Percentiles rank a stretch among this genome's conserved stretches.
phyloP scores from a whole-genome alignment of 495 filamentous ascomycete genomes.

The Lophium mytilinum region DNA sequence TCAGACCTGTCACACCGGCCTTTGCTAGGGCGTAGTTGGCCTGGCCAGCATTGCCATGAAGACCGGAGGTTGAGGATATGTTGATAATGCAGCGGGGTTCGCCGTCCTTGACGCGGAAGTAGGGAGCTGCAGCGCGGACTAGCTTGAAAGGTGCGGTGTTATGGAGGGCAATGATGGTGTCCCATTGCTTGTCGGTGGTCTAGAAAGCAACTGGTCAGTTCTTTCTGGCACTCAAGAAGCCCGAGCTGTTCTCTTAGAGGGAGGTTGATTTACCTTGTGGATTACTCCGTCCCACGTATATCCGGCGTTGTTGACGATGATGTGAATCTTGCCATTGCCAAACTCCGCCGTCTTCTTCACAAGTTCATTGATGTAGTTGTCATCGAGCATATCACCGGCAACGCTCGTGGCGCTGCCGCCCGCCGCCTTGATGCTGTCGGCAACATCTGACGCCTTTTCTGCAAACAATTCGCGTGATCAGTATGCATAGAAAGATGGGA shows the following conservation, averaged over 20 bases:
- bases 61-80: constrained; percentile 67
- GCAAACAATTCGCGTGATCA: constrained; percentile 7
- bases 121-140: constrained; percentile 67
- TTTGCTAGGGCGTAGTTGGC: constrained; percentile 80
- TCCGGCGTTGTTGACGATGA: constrained; percentile 82
- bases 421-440: constrained; percentile 54
- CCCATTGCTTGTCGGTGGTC: constrained; percentile 88
- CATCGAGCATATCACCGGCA: constrained; percentile 63
- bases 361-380: constrained; percentile 55
- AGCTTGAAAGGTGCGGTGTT: constrained; percentile 77
- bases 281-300: constrained; percentile 89
- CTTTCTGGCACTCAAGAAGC: neutral
- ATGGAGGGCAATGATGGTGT: constrained; percentile 74
- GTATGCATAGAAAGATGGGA: neutral
- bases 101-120: constrained; percentile 78
- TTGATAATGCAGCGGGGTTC: constrained; percentile 72
- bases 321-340: constrained; percentile 77
- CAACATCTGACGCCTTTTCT: constrained; percentile 59
- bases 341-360: constrained; percentile 70
- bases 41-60: constrained; percentile 81
- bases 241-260: neutral
- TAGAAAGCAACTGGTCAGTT: constrained; percentile 22
- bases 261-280: constrained; percentile 53
- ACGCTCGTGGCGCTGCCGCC: constrained; percentile 61
- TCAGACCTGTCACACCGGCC: constrained; percentile 68